These are phyloP conservation scores for Neofusicoccum ribis DNA, from an alignment of 2,329 filamentous ascomycete genomes.

Conservation along the genomic window DNA sequence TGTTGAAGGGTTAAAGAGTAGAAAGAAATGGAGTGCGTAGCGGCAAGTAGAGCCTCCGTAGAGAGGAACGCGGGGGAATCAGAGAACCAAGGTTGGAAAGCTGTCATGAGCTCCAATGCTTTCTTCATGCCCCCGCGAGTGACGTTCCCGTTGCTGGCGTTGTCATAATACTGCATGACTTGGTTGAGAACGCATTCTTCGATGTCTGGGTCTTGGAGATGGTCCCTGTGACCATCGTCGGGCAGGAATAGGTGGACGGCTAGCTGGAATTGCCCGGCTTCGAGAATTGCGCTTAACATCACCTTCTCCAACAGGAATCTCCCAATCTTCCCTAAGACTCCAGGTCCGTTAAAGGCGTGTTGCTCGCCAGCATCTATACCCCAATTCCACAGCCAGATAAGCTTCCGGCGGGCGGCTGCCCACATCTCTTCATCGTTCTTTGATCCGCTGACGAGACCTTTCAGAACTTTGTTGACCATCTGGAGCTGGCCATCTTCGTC, in stretches of 20 bases:
- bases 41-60: conserved; percentile 65
- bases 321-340: conserved; percentile 60
- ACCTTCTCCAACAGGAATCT: conserved; percentile 67
- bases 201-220: conserved; percentile 53
- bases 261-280: conserved; percentile 50
- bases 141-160: conserved; percentile 77
- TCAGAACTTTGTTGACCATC: conserved; percentile 61
- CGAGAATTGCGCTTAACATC: conserved; percentile 64
- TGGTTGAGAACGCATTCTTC: conserved; percentile 61
- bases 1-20: conserved; percentile 78
- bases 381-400: conserved; percentile 76
- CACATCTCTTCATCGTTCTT: conserved; percentile 63
- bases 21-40: conserved; percentile 73
- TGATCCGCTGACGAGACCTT: conserved; percentile 51
- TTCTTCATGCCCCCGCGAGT: conserved; percentile 75
- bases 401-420: conserved; percentile 60
- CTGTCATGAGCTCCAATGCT: conserved; percentile 70
- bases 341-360: conserved; percentile 41
- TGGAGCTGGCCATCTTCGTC: conserved; percentile 65
- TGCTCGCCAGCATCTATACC: conserved; percentile 51
- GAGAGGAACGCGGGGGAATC: conserved; percentile 55
- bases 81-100: conserved; percentile 62
- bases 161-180: conserved; percentile 73
- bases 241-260: conserved; percentile 60
- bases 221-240: conserved; percentile 52